A percentile compares a stretch with the other conserved stretches of the same genome.
Evolutionary conservation across 2,329 filamentous ascomycete genomes (phyloP).

Genomic region (Colletotrichum tofieldiae): DNA sequence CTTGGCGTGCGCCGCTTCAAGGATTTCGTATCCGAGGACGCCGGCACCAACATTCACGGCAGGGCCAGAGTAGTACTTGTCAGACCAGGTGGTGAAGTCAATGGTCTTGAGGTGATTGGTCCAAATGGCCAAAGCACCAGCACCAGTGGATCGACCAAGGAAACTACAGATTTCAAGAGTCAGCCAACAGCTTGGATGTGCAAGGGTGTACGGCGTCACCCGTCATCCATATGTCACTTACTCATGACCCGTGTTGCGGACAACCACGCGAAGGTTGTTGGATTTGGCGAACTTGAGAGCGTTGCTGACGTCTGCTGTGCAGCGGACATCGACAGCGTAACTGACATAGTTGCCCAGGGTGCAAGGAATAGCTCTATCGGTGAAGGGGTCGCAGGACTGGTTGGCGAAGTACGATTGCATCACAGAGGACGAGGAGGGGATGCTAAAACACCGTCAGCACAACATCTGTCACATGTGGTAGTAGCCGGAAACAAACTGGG

Average conservation of each 20-base stretch:
- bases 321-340: slow-evolving; percentile 56
- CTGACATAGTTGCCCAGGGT: slow-evolving; percentile 61
- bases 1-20: slow-evolving; percentile 54
- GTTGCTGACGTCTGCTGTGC: slow-evolving; percentile 51
- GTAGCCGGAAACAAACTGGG: slow-evolving; percentile 51
- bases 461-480: background rate
- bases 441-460: slow-evolving; percentile 46
- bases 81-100: slow-evolving; percentile 56
- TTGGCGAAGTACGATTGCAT: slow-evolving; percentile 60
- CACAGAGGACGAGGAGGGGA: slow-evolving; percentile 57
- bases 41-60: slow-evolving; percentile 70
- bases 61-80: slow-evolving; percentile 63
- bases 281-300: slow-evolving; percentile 52
- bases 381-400: slow-evolving; percentile 57
- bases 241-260: slow-evolving; percentile 54
- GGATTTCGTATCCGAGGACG: slow-evolving; percentile 64
- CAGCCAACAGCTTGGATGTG: background rate
- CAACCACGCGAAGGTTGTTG: slow-evolving; percentile 55
- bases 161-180: slow-evolving; percentile 40
- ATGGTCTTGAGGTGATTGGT: slow-evolving; percentile 60
- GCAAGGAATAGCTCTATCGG: slow-evolving; percentile 57
- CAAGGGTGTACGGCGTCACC: background rate
- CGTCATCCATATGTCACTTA: slow-evolving; percentile 23
- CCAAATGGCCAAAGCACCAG: slow-evolving; percentile 56
- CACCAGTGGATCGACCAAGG: slow-evolving; percentile 56